phyloP scores from a whole-genome alignment of 2,329 filamentous ascomycete species.

The Paraphaeosphaeria sporulosa region DNA sequence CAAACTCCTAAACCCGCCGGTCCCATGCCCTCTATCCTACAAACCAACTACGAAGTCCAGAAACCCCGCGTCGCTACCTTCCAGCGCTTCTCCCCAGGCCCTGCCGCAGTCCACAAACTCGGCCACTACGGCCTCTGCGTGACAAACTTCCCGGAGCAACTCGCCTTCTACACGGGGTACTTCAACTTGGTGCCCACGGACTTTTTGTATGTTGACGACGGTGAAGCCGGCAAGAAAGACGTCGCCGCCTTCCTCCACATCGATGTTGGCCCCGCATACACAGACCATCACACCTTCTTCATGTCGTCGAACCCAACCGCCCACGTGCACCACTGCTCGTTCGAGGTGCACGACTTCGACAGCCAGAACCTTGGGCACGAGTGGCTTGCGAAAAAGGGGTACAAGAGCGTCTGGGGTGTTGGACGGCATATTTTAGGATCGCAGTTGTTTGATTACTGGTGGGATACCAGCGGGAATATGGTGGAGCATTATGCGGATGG shows the following conservation, averaged over 20 bases:
- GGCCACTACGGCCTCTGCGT: constrained; percentile 58
- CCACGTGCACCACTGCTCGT: constrained; percentile 73
- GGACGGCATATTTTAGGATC: constrained; percentile 74
- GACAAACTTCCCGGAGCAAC: constrained; percentile 45
- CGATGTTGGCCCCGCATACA: constrained; percentile 58
- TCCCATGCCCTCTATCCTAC: constrained; percentile 58
- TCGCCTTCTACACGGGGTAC: constrained; percentile 55
- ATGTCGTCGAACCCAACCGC: constrained; percentile 48
- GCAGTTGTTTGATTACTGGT: constrained; percentile 79
- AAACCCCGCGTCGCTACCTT: constrained; percentile 59
- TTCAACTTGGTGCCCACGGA: constrained; percentile 60
- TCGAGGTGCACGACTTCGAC: constrained; percentile 75
- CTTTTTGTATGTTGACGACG: constrained; percentile 47
- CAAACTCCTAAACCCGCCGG: constrained; percentile 56
- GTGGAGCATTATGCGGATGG: constrained; percentile 76
- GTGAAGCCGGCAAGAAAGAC: constrained; percentile 35
- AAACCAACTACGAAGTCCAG: constrained; percentile 50
- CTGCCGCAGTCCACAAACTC: constrained; percentile 59
- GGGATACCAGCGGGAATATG: constrained; percentile 69
- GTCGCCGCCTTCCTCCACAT: constrained; percentile 63
- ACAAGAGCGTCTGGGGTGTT: constrained; percentile 73
- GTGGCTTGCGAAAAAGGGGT: constrained; percentile 69
- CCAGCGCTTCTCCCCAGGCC: constrained; percentile 61
- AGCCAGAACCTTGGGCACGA: constrained; percentile 74
- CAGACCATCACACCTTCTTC: constrained; percentile 66